Conservation (phyloP, 2,329 filamentous ascomycete genomes). For the Penicillium crustosum region DNA sequence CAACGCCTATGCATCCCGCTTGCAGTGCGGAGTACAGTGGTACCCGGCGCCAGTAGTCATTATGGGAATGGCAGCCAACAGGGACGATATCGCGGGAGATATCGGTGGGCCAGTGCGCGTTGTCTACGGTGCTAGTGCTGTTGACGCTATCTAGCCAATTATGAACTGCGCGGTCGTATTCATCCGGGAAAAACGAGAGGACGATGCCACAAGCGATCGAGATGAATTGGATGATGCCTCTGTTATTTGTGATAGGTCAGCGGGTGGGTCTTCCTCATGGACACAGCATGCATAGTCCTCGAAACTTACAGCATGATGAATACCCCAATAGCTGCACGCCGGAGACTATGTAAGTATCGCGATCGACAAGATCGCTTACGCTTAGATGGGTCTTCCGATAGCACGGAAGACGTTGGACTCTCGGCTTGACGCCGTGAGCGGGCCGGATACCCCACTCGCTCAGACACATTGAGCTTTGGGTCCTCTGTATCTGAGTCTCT, state of each 20-base stretch:
- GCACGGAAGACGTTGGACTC: constrained; percentile 6
- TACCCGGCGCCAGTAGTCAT: constrained; percentile 58
- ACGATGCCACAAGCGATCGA: constrained; percentile 39
- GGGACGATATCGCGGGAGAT: constrained; percentile 52
- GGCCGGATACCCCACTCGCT: constrained; percentile 16
- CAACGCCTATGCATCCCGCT: constrained; percentile 56
- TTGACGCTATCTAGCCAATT: constrained; percentile 43
- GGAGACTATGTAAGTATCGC: constrained; percentile 19
- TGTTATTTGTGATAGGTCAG: constrained; percentile 18
- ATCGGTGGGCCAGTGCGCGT: constrained; percentile 48
- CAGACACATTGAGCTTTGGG: constrained; percentile 6
- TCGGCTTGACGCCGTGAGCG: constrained; percentile 17
- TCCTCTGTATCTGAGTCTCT: constrained; percentile 13
- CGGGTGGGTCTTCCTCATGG: background rate
- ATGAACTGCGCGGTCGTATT: constrained; percentile 39
- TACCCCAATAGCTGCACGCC: constrained; percentile 22
- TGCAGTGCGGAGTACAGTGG: constrained; percentile 57
- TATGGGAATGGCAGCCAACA: constrained; percentile 57
- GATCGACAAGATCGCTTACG: constrained; percentile 17
- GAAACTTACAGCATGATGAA: constrained; percentile 38
- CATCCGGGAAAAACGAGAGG: constrained; percentile 44
- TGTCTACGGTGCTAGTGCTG: constrained; percentile 39
- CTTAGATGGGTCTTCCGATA: constrained; percentile 9
- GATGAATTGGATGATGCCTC: constrained; percentile 45
- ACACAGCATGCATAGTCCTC: background rate